phyloP scores from a whole-genome alignment of 176 grass and related monocot species.

The Zizania latifolia region DNA sequence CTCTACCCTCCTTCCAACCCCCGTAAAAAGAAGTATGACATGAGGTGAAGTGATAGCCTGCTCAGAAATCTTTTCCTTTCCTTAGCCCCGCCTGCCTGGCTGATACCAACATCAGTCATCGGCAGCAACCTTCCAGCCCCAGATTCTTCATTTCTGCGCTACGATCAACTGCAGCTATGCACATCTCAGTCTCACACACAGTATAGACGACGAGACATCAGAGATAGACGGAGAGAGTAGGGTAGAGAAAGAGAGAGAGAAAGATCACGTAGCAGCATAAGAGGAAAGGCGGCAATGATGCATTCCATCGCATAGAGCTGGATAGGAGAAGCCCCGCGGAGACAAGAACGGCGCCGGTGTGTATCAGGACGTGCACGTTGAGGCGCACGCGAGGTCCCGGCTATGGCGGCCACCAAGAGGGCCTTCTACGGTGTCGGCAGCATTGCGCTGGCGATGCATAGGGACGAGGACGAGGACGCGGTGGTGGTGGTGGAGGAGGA shows the following conservation, averaged over 20 bases:
- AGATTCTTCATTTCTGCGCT: conserved; percentile 19
- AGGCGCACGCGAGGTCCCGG: not conserved
- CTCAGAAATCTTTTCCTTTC: conserved; percentile 35
- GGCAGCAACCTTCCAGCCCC: not conserved
- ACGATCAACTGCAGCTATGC: not conserved
- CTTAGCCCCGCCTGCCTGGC: not conserved
- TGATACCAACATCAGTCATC: conserved; percentile 1
- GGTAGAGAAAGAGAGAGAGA: not conserved
- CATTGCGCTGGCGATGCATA: not conserved
- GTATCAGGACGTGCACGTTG: not conserved
- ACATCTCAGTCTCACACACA: not conserved
- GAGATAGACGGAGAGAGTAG: not conserved
- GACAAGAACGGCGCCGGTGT: not conserved
- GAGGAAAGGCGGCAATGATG: conserved; percentile 21
- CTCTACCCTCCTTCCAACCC: not conserved
- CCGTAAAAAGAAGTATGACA: conserved; percentile 34
- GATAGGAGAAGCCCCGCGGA: not conserved
- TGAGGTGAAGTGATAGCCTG: conserved; percentile 33
- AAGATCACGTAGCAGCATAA: conserved; percentile 1
- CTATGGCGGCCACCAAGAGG: conserved; percentile 21
- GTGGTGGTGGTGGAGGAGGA: not conserved
- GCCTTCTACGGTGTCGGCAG: not conserved
- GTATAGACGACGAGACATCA: too few species aligned
- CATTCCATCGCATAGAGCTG: conserved; percentile 3
- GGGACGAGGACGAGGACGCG: not conserved